These are phyloP conservation scores for Creolimax fragrantissima DNA, from an alignment of 78 protist genomes.

Conservation along the genomic window DNA sequence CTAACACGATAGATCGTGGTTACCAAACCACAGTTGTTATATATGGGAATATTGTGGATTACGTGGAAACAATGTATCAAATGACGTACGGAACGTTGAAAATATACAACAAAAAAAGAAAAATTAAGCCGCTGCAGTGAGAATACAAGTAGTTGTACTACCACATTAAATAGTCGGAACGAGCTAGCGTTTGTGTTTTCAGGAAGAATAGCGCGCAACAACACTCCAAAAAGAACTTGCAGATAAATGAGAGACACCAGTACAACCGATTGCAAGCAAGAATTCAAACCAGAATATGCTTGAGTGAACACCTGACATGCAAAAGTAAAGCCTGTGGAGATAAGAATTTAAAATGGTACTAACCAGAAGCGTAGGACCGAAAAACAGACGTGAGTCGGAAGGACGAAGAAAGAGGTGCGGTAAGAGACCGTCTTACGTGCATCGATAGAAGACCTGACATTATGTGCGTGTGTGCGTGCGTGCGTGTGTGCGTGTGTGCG, in stretches of 20 bases:
- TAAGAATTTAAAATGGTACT: too few species aligned
- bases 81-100: too few species aligned
- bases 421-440: not conserved
- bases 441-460: not conserved
- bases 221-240: not conserved
- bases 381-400: not conserved
- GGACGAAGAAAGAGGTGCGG: not conserved
- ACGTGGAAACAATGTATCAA: too few species aligned
- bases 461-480: not conserved
- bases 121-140: too few species aligned
- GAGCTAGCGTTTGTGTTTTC: too few species aligned
- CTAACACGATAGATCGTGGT: too few species aligned
- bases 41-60: too few species aligned
- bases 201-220: too few species aligned
- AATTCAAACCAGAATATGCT: not conserved
- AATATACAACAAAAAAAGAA: too few species aligned
- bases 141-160: too few species aligned
- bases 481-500: not conserved
- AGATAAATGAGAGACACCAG: not conserved
- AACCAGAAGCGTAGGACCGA: not conserved
- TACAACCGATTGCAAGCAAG: not conserved
- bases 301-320: not conserved
- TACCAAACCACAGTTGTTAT: too few species aligned
- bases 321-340: not conserved
- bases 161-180: too few species aligned